phyloP scores from a whole-genome alignment of 805 yeast genomes.

The Tetrapisispora arboricola region DNA sequence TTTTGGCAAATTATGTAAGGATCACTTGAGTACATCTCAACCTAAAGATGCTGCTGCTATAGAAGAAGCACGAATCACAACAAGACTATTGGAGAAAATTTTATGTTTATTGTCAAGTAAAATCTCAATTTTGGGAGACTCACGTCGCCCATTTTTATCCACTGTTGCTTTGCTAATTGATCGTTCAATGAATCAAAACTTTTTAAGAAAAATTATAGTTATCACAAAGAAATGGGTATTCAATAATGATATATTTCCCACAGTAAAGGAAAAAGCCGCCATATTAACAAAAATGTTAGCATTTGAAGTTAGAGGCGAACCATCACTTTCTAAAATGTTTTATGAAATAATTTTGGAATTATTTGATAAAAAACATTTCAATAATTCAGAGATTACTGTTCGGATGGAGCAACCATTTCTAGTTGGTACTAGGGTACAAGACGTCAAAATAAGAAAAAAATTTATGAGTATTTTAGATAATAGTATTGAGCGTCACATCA shows the following conservation, averaged over 20 bases:
- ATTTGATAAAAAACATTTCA: conserved; percentile 67
- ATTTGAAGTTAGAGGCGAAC: conserved; percentile 80
- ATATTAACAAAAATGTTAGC: conserved; percentile 87
- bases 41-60: conserved; percentile 31
- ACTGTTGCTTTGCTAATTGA: conserved; percentile 85
- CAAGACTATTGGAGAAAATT: conserved; percentile 63
- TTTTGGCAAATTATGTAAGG: conserved; percentile 80
- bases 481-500: conserved; percentile 67
- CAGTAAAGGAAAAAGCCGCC: conserved; percentile 92
- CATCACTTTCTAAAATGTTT: conserved; percentile 63
- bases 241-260: conserved; percentile 79
- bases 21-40: conserved; percentile 55
- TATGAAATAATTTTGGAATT: conserved; percentile 81
- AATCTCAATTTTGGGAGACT: conserved; percentile 83
- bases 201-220: conserved; percentile 62
- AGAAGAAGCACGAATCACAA: conserved; percentile 76
- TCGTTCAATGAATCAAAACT: conserved; percentile 66
- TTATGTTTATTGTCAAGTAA: conserved; percentile 70
- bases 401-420: conserved; percentile 94
- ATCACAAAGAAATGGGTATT: conserved; percentile 88
- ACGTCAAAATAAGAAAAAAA: conserved; percentile 60
- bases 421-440: conserved; percentile 81
- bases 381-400: conserved; percentile 81
- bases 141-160: conserved; percentile 78
- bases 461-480: conserved; percentile 71